A percentile compares a stretch with the other conserved stretches of the same genome.
These are phyloP conservation scores for Euryodendron excelsum DNA, from an alignment of 148 eudicot genomes.

Conservation along the genomic window DNA sequence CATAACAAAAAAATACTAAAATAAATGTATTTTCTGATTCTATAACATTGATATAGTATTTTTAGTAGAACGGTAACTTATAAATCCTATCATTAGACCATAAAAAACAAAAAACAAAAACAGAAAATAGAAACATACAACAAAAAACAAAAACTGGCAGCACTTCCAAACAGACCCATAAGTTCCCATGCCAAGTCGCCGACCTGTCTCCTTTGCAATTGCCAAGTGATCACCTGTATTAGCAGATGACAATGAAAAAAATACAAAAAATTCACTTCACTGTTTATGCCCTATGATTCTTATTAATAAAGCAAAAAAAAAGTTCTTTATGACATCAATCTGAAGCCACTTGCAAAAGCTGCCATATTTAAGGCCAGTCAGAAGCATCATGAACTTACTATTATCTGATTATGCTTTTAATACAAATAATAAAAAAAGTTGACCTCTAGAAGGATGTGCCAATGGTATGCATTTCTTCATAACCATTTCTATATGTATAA, in stretches of 20 bases:
- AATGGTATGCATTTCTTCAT: neutral
- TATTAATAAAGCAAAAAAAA: neutral
- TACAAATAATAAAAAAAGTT: neutral
- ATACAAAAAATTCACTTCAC: neutral
- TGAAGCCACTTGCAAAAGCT: neutral
- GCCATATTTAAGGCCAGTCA: neutral
- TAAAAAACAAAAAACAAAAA: no score
- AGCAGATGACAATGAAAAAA: neutral
- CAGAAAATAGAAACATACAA: no score
- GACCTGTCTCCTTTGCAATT: slow-evolving; percentile 72
- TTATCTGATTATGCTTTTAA: neutral
- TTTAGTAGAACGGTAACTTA: no score
- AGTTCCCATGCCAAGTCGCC: slow-evolving; percentile 74
- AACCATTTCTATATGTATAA: neutral
- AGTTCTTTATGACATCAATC: neutral
- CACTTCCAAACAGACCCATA: no score
- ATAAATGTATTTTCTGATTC: no score
- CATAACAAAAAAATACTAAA: no score
- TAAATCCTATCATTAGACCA: no score
- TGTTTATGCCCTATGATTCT: neutral
- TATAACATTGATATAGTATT: no score
- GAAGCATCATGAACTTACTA: slow-evolving; percentile 2
- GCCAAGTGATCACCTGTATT: slow-evolving; percentile 62
- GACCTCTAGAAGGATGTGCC: neutral
- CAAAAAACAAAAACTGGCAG: no score